These are phyloP conservation scores for Athelia sp. DNA, from an alignment of 1,284 basidiomycete species.

Conservation along the genomic window DNA sequence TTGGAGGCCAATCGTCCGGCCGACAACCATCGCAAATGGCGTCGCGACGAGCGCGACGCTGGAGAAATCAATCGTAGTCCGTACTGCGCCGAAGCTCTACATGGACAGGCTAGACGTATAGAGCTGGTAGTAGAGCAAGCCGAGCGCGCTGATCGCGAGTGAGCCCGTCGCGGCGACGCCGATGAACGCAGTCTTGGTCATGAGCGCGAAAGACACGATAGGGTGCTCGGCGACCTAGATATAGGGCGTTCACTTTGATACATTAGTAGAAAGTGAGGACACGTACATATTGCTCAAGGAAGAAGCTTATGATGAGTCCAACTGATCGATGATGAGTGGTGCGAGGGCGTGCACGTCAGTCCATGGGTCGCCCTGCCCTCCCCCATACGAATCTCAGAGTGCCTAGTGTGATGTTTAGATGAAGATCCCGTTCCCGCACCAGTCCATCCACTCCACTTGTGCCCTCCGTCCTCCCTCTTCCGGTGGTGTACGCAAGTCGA, in stretches of 20 bases:
- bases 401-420: conserved; percentile 7
- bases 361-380: too few relatives aligned
- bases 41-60: neutral
- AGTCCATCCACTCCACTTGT: neutral
- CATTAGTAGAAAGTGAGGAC: too few relatives aligned
- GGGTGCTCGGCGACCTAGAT: neutral
- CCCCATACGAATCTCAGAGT: neutral
- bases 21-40: neutral
- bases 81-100: neutral
- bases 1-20: neutral
- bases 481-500: neutral
- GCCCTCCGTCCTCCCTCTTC: neutral
- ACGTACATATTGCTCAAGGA: too few relatives aligned
- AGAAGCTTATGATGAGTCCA: too few relatives aligned
- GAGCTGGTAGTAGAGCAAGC: neutral
- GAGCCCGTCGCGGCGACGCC: neutral
- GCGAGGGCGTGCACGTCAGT: too few relatives aligned
- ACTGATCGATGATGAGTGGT: too few relatives aligned
- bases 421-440: neutral
- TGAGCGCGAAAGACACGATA: neutral
- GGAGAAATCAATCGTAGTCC: neutral
- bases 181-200: neutral
- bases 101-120: neutral
- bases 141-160: neutral
- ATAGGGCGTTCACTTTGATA: too few relatives aligned